These are phyloP conservation scores for Phanerodontia chrysosporium DNA, from an alignment of 768 basidiomycete species.

Conservation along the genomic window DNA sequence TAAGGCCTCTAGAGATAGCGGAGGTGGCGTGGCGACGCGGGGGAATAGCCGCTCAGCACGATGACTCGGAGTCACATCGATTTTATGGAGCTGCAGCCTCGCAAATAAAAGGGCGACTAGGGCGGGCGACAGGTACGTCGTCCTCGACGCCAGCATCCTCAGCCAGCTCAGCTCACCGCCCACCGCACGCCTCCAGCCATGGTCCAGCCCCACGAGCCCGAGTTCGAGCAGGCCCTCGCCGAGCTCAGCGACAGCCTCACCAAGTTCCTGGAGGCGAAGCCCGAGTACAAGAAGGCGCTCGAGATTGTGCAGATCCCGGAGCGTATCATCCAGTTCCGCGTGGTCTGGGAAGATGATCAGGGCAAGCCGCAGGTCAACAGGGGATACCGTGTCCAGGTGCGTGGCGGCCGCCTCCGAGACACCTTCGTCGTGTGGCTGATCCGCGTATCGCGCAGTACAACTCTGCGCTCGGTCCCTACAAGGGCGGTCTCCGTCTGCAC, in stretches of 20 bases:
- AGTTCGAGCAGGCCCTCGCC: conserved; percentile 65
- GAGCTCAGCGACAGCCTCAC: conserved; percentile 62
- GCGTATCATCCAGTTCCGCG: conserved; percentile 63
- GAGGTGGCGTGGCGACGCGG: not conserved
- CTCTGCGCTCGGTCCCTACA: conserved; percentile 75
- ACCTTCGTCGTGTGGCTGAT: not conserved
- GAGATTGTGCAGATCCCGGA: conserved; percentile 58
- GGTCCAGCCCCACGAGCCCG: conserved; percentile 50
- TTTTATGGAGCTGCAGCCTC: not conserved
- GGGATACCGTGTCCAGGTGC: conserved; percentile 69
- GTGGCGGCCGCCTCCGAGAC: conserved; percentile 12
- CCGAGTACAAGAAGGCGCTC: conserved; percentile 64
- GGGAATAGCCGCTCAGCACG: not conserved
- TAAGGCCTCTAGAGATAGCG: conserved; percentile 4
- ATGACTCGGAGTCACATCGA: not conserved
- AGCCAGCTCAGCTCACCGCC: not conserved
- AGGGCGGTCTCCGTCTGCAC: conserved; percentile 75
- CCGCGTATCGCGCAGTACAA: conserved; percentile 47
- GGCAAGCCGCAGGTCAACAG: conserved; percentile 63
- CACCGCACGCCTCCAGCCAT: not conserved
- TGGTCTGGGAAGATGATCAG: conserved; percentile 73
- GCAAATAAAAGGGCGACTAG: not conserved
- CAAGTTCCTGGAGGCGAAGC: conserved; percentile 62
- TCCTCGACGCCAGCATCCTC: not conserved
- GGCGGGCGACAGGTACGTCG: not conserved